Evolutionary conservation across 202 grass and related monocot species (phyloP), one percentile per base, ranked within the genome.

Genomic region (Musa balbisiana): DNA sequence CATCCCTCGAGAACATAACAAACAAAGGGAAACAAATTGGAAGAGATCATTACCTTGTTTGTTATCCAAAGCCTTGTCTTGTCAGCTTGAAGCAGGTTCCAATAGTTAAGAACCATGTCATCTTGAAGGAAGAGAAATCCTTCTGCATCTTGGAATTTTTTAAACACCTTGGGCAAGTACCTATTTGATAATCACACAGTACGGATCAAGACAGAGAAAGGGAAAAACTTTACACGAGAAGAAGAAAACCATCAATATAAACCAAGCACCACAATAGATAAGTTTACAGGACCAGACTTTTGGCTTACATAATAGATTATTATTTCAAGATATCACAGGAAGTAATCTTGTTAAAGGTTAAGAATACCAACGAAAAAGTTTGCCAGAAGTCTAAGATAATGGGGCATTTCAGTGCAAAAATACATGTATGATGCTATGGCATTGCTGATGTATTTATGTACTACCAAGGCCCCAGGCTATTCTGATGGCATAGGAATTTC

Each of bases 51-150:
- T 55, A 99, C 96, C 89, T 99, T 95, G 67, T 99, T 83, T 49
- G 96, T 99, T 71, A 95, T 99, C 96, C 96, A 99, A 25, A 99
- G 85, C 76, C 90, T 99, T 62, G 67, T 85, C 80, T 92, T 99
- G 89, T 99, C 87, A 8, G 96, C 89, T 82, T 85, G 91, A 73
- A 99, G 70, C 43, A 99, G 87, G 80, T 99, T 99, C 96, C 96
- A 99, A 68, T 99, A 99, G 74, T 99, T 99, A 27, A 99, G 75
- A 85, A 99, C 81, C 91, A 99, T 90, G 79, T 90, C 84, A 79
- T 95, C 91, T 90, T 99, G 91, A 43, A 99, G 83, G 87, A 92
- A 99, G 54, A 99, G 20, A 81, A 99, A 99, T 79, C 96, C 96
- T 79, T 99, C 96, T 78, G 91, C 96, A 76, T 91, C 89, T 74